These are phyloP conservation scores for Massarina eburnea DNA, from an alignment of 2,329 filamentous ascomycete species.

Conservation along the genomic window DNA sequence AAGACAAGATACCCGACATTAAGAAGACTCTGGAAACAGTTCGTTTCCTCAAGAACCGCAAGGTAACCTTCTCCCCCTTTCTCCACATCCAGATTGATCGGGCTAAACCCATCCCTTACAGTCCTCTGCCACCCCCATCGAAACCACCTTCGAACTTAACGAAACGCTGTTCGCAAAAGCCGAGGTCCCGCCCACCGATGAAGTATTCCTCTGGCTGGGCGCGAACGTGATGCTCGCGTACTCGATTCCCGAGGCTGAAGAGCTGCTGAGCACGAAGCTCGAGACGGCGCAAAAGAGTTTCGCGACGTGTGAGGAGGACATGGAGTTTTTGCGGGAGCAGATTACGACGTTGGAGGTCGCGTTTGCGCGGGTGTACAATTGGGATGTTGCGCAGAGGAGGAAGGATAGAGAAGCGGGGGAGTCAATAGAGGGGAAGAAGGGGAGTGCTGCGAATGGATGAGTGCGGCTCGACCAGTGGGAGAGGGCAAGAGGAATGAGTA, in stretches of 20 bases:
- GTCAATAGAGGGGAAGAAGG: slow-evolving; percentile 47
- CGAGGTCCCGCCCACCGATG: slow-evolving; percentile 75
- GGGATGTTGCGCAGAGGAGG: slow-evolving; percentile 93
- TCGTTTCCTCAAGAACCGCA: slow-evolving; percentile 75
- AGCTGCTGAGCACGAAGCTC: slow-evolving; percentile 75
- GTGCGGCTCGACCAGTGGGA: background rate
- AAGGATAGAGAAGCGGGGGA: slow-evolving; percentile 73
- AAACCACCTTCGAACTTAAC: slow-evolving; percentile 94
- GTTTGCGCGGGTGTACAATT: slow-evolving; percentile 96
- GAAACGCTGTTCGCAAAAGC: slow-evolving; percentile 94
- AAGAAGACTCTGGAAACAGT: slow-evolving; percentile 94
- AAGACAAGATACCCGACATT: slow-evolving; percentile 96
- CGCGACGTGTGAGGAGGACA: slow-evolving; percentile 89
- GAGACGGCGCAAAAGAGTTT: slow-evolving; percentile 76
- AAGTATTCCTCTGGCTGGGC: slow-evolving; percentile 97
- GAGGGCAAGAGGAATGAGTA: background rate
- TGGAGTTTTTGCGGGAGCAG: slow-evolving; percentile 94
- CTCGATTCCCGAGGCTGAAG: slow-evolving; percentile 82
- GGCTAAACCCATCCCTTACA: slow-evolving; percentile 21
- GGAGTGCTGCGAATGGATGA: slow-evolving; percentile 24
- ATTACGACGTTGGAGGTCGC: slow-evolving; percentile 99
- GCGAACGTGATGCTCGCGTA: slow-evolving; percentile 98
- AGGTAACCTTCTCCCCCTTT: slow-evolving; percentile 52
- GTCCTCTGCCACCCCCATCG: slow-evolving; percentile 66
- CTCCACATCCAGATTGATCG: background rate